Evolutionary conservation across 768 basidiomycete genomes (phyloP).

Genomic region (Gymnopilus junonius): DNA sequence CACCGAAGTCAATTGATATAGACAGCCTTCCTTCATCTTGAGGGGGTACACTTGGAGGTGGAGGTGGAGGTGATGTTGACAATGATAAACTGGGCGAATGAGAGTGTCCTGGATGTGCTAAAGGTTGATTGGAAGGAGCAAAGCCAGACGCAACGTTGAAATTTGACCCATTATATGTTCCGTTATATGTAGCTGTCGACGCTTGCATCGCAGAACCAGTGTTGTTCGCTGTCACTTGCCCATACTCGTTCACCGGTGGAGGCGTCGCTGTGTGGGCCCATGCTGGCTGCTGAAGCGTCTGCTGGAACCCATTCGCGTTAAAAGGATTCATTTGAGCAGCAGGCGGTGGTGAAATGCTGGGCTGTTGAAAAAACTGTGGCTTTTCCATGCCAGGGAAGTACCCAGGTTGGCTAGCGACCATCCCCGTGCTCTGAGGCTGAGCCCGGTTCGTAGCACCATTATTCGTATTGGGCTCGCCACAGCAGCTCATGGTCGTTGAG

Average conservation of each 20-base stretch:
- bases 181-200: slow-evolving; percentile 18
- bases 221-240: slow-evolving; percentile 16
- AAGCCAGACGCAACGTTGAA: slow-evolving; percentile 26
- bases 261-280: slow-evolving; percentile 46
- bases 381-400: slow-evolving; percentile 46
- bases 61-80: slow-evolving; percentile 25
- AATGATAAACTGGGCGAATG: slow-evolving; percentile 30
- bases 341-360: slow-evolving; percentile 51
- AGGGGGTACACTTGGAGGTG: slow-evolving; percentile 25
- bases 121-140: slow-evolving; percentile 28
- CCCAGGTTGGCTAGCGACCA: slow-evolving; percentile 55
- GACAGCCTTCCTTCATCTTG: slow-evolving; percentile 80
- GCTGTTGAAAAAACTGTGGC: slow-evolving; percentile 43
- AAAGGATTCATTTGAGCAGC: slow-evolving; percentile 28
- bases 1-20: slow-evolving; percentile 83
- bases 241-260: slow-evolving; percentile 39
- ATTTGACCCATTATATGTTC: slow-evolving; percentile 26
- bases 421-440: slow-evolving; percentile 28
- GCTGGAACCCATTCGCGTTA: slow-evolving; percentile 28
- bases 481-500: slow-evolving; percentile 63
- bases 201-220: slow-evolving; percentile 16
- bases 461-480: slow-evolving; percentile 50
- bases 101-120: slow-evolving; percentile 37
- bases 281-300: slow-evolving; percentile 17
- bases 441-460: slow-evolving; percentile 36